Evolutionary conservation across 2,329 filamentous ascomycete genomes (phyloP), one percentile per base, ranked within the genome.

Genomic region (Nothophaeocryptopus gaeumannii): DNA sequence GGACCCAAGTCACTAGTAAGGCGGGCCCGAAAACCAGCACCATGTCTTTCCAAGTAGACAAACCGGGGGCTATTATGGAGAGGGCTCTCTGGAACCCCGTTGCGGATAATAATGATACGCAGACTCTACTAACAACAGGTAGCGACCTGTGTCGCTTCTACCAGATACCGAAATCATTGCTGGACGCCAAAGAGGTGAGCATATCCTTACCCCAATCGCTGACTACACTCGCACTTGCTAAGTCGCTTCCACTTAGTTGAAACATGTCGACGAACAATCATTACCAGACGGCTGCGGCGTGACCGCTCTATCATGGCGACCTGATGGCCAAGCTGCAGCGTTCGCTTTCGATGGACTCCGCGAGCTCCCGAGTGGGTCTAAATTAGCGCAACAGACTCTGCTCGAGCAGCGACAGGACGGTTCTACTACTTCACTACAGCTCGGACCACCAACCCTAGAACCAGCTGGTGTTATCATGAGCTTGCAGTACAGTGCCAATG

Each of bases 261-360:
- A 46, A 30, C 57, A 60, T 13, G 43, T 60, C 32, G 66, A 69
- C 43, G 60, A 62, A 14, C 56, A 61, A 13, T 47, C 56, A 20
- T 39, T 68, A 39, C 56, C 58, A 8, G 40, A 55, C 3, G 55
- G 61, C 29, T 60, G 61, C 8, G 51, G 57, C 13, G 59, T 69
- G 12, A 68, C 65, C 8, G 67, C 66, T 20, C 52, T 55, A 8
- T 58, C 64, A n/a, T 70, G 67, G 67, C 65, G 65, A 53, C 66
- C 66, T 5, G 58, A 60, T 20, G 67, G 65, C 5, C 56, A 59
- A 16, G 62, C 60, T 33, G 61, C 59, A 11, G 60, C 59, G 2
- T 68, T 59, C 45, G 67, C 65, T 9, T 42, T 66, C 8, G 60
- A 68, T 13, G 47, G 36, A 7, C 33, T 59, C 10, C 51, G 54